These are phyloP conservation scores for Priceomyces carsonii DNA, from an alignment of 805 yeast genomes.

Conservation along the genomic window DNA sequence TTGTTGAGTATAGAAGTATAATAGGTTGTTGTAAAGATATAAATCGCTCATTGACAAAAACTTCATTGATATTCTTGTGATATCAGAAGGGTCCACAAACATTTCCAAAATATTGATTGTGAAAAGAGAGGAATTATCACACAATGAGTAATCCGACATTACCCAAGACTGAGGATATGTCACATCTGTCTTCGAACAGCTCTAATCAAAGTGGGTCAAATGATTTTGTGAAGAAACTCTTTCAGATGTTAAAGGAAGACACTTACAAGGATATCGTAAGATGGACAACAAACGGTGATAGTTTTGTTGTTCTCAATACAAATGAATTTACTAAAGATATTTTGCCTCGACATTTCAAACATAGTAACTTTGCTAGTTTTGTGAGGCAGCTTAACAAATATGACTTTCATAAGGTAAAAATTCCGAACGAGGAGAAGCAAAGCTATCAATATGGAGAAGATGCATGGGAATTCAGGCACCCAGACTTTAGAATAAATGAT, in stretches of 20 bases:
- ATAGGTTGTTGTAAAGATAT: too few relatives aligned
- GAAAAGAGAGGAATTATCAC: not conserved
- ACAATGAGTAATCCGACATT: constrained; percentile 4
- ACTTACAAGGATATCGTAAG: constrained; percentile 73
- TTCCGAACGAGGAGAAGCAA: constrained; percentile 59
- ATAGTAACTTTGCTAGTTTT: constrained; percentile 91
- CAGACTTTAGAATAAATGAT: constrained; percentile 77
- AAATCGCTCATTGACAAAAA: too few relatives aligned
- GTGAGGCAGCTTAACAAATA: constrained; percentile 95
- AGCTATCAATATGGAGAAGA: constrained; percentile 64
- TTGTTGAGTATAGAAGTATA: too few relatives aligned
- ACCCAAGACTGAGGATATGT: constrained; percentile 8
- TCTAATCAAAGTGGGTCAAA: constrained; percentile 55
- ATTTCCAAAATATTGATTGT: not conserved
- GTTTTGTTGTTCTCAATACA: constrained; percentile 86
- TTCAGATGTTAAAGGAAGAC: constrained; percentile 82
- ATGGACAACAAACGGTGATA: constrained; percentile 86
- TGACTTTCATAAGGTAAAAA: constrained; percentile 94
- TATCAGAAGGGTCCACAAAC: too few relatives aligned
- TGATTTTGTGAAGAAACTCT: constrained; percentile 77
- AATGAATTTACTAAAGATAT: constrained; percentile 87
- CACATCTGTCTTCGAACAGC: constrained; percentile 17
- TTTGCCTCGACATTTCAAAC: constrained; percentile 91
- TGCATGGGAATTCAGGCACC: constrained; percentile 95
- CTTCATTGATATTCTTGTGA: too few relatives aligned